Evolutionary conservation across 2,329 filamentous ascomycete species (phyloP), one percentile per base, ranked within the genome.

Genomic region (Colletotrichum destructivum): DNA sequence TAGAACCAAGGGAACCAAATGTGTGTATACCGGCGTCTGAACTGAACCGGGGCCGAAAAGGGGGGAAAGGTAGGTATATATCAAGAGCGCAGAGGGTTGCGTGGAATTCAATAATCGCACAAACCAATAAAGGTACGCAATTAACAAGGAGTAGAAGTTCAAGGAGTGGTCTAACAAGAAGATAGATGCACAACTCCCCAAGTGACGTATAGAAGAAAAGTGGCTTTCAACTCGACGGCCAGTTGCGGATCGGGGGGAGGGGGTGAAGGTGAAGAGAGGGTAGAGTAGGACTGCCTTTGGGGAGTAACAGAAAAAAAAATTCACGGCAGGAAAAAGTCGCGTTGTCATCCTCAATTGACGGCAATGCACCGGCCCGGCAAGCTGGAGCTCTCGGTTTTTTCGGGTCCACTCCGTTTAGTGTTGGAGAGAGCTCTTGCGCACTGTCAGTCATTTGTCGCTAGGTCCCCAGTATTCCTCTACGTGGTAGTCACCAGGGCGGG

Each of bases 301-400:
- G 54, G 21, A 59, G 54, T 52, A 21, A 62, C 26, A 18, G 67
- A 18, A 57, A 62, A 67, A 67, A 69, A 71, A 63, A 67, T 69
- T 71, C 46, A 42, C 46, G 57, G 42, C 54, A 62, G 54, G 69
- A 64, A 69, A 71, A 71, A 46, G 46, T 69, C 46, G 69, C 54
- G 38, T 54, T 66, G 67, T 66, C 67, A 70, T 70, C 66, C 67
- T 66, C 62, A 66, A 70, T 70, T 71, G 69, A 71, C 69, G 69
- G 69, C 54, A 69, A 72, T 71, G 65, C 66, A 69, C 69, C 69
- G 69, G 69, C 59, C 69, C 69, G 65, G 69, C 59, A 47, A 51
- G 47, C 55, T 72, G 59, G 69, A 69, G 69, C 69, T 72, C 54
- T 63, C 61, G 52, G 69, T 52, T 71, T 62, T 56, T 63, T 63